Evolutionary conservation across 2,329 filamentous ascomycete genomes (phyloP).

Genomic region (Ascochyta pisi): DNA sequence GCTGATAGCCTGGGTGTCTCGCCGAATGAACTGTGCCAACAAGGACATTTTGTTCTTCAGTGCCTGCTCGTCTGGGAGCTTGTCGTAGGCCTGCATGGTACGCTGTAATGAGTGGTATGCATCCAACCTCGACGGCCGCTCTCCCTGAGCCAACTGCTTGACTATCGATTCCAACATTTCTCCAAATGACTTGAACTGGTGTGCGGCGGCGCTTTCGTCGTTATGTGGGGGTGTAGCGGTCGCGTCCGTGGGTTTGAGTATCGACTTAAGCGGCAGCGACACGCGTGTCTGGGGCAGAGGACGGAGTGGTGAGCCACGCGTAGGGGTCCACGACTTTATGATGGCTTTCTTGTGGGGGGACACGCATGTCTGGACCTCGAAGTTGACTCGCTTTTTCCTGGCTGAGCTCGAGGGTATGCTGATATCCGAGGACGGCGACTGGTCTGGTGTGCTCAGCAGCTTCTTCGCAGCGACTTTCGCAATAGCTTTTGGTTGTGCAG

Average conservation of each 20-base stretch:
- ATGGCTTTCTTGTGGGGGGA: conserved; percentile 57
- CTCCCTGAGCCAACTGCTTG: conserved; percentile 77
- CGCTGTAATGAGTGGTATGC: conserved; percentile 83
- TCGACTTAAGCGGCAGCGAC: conserved; percentile 70
- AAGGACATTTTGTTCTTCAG: conserved; percentile 74
- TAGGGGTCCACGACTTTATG: conserved; percentile 39
- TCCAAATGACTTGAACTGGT: conserved; percentile 66
- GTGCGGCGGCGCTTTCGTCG: conserved; percentile 51
- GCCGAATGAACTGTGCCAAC: conserved; percentile 81
- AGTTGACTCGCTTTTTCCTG: conserved; percentile 60
- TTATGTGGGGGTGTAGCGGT: conserved; percentile 44
- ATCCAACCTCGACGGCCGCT: conserved; percentile 77
- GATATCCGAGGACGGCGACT: conserved; percentile 54
- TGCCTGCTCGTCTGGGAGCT: conserved; percentile 64
- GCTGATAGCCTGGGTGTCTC: conserved; percentile 74
- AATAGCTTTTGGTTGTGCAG: conserved; percentile 29
- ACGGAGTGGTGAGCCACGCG: conserved; percentile 53
- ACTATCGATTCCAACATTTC: conserved; percentile 86
- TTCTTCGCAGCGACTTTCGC: conserved; percentile 23
- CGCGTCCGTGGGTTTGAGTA: conserved; percentile 74
- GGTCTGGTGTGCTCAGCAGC: conserved; percentile 48
- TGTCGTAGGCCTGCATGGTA: conserved; percentile 80
- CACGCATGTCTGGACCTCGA: conserved; percentile 67
- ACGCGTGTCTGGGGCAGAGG: conserved; percentile 59
- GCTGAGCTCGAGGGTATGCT: conserved; percentile 40